Base-by-base conservation (phyloP, 2,329 filamentous ascomycete genomes). In the Aureobasidium sp. region DNA sequence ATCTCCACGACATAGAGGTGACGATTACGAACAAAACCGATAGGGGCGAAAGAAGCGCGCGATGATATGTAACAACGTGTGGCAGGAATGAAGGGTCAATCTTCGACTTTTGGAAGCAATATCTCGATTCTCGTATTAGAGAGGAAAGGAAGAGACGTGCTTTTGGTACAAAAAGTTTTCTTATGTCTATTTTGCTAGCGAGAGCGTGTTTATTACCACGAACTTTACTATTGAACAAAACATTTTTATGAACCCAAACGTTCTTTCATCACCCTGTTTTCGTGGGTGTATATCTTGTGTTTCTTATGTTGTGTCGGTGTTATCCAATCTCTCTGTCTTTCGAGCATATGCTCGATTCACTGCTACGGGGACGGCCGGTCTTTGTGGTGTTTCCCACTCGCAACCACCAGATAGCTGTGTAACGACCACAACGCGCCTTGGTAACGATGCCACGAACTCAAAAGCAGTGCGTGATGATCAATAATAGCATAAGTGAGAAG, bases 51-150 rank as follows among this genome's bases (percentile, higher is more conserved):
- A 34, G 46, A 27, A 51, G n/a, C 39, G 41, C 27, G 23, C 39
- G 27, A 46, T 17, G 29, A 57, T 2, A 57, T 57, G 39, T 57
- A 57, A 32, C 53, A 57, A 41, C 53, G 41, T 34, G 39, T 46
- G 51, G 34, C 53, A 46, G 41, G 53, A 39, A 57, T 57, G 53
- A 57, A 46, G 41, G 53, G 53, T 57, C 26, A 9, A 57, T 46
- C 41, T 53, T n/a, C 4, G 15, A 44, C 26, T 15, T 23, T 23
- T 8, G 20, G 5, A 39, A 39, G 26, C 26, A 55, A 26, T 20
- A 53, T 53, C 51, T 53, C 36, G 26, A 41, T 53, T 36, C 51
- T 55, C 51, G 26, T 3, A 55, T 15, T 34, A n/a, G 29, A 42
- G 51, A 55, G 51, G 51, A 55, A 55, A 55, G 51, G 51, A 55